phyloP scores from a whole-genome alignment of 2,329 filamentous ascomycete species.

The Hymenoscyphus fructigenus region DNA sequence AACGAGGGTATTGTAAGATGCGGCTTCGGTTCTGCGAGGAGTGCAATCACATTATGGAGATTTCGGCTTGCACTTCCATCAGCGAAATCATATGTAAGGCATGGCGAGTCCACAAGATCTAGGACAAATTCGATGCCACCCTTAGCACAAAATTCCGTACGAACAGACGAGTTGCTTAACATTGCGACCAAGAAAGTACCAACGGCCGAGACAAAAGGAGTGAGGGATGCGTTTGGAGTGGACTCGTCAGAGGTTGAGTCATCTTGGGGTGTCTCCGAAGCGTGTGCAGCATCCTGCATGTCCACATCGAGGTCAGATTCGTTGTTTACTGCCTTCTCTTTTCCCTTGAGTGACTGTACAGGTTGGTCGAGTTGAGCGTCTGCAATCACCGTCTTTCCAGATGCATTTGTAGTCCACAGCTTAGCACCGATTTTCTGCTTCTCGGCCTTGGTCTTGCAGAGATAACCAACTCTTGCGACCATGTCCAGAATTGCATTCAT shows the following conservation, averaged over 20 bases:
- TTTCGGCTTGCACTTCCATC: conserved; percentile 67
- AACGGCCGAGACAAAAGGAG: conserved; percentile 68
- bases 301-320: conserved; percentile 66
- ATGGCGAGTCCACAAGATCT: conserved; percentile 79
- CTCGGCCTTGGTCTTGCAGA: conserved; percentile 70
- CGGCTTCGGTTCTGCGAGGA: conserved; percentile 77
- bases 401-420: conserved; percentile 62
- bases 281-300: conserved; percentile 57
- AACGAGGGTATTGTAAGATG: conserved; percentile 80
- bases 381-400: conserved; percentile 59
- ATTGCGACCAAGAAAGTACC: conserved; percentile 66
- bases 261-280: conserved; percentile 1
- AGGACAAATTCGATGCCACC: conserved; percentile 83
- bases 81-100: conserved; percentile 72
- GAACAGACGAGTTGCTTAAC: conserved; percentile 33
- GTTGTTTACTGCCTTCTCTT: conserved; percentile 39
- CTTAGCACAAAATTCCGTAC: conserved; percentile 65
- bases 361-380: conserved; percentile 40
- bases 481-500: conserved; percentile 85
- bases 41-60: conserved; percentile 71
- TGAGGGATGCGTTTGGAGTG: conserved; percentile 30
- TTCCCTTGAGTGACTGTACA: conserved; percentile 38
- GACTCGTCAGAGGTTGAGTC: conserved; percentile 23
- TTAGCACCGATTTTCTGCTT: conserved; percentile 75
- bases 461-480: conserved; percentile 75